phyloP scores from a whole-genome alignment of 257 asterid species.

The Osmanthus fragrans region DNA sequence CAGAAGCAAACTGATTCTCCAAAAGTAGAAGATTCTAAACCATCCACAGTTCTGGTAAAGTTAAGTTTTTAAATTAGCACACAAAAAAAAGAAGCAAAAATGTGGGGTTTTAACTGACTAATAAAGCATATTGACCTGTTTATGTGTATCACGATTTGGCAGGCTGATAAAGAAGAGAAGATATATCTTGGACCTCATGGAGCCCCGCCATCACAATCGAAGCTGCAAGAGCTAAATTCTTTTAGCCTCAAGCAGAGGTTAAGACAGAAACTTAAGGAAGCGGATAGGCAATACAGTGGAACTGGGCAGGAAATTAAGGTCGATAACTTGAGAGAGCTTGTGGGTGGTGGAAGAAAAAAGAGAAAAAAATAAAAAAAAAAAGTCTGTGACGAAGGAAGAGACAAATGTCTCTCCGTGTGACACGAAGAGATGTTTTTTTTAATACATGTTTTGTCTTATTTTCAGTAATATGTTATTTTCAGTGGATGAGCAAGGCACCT shows the following conservation, averaged over 20 bases:
- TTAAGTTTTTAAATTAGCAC: not conserved
- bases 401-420: no score
- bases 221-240: no score
- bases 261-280: slow-evolving; percentile 11
- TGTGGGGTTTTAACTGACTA: not conserved
- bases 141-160: not conserved
- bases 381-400: no score
- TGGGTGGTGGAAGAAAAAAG: slow-evolving; percentile 60
- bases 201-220: no score
- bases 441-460: not conserved
- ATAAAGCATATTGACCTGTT: not conserved
- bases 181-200: no score
- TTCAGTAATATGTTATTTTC: not conserved
- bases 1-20: slow-evolving; percentile 32
- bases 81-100: not conserved
- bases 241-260: no score
- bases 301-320: slow-evolving; percentile 82
- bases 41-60: slow-evolving; percentile 45
- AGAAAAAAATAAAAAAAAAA: no score
- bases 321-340: slow-evolving; percentile 77
- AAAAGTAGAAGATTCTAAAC: slow-evolving; percentile 52
- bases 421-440: not conserved
- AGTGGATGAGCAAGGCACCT: not conserved
- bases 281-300: slow-evolving; percentile 58
- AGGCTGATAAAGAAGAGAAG: no score